Conservation (phyloP, 371 early-diverging fungal species). For the Syncephalastrum monosporum region DNA sequence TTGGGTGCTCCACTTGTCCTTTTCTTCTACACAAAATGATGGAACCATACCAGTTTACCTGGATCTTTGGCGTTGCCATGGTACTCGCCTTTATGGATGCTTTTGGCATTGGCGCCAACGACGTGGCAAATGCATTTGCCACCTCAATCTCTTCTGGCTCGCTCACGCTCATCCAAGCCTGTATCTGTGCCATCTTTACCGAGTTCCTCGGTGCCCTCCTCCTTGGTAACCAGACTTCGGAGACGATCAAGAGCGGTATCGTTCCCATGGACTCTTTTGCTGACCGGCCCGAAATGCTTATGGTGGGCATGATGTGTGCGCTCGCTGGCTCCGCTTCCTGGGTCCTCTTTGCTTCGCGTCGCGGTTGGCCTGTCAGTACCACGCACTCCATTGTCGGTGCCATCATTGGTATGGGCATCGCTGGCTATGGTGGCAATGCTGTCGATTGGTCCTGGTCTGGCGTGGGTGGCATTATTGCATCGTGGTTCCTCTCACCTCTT, state of each 20-base stretch:
- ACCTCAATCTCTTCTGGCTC: conserved; percentile 85
- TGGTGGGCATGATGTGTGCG: conserved; percentile 84
- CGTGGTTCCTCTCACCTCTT: conserved; percentile 79
- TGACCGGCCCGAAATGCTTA: conserved; percentile 68
- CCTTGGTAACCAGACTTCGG: conserved; percentile 72
- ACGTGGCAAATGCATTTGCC: conserved; percentile 88
- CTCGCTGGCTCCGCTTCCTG: conserved; percentile 73
- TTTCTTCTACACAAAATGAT: conserved; percentile 29
- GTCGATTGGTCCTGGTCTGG: conserved; percentile 76
- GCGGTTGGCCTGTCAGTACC: conserved; percentile 59
- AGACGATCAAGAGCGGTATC: conserved; percentile 80
- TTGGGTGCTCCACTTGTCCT: no score
- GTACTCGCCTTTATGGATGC: conserved; percentile 68
- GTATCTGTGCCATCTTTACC: conserved; percentile 78
- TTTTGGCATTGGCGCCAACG: conserved; percentile 81
- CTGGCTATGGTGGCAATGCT: conserved; percentile 63
- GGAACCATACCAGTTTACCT: conserved; percentile 66
- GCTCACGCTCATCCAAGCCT: conserved; percentile 70
- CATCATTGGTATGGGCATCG: conserved; percentile 75
- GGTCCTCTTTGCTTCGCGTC: conserved; percentile 65
- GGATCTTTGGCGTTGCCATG: conserved; percentile 74
- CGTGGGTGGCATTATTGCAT: conserved; percentile 69
- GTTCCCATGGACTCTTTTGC: conserved; percentile 51
- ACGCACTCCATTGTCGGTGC: conserved; percentile 80
- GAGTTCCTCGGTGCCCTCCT: conserved; percentile 84